Conservation (phyloP, 805 yeast genomes). For the Cyberlindnera bimundalis region DNA sequence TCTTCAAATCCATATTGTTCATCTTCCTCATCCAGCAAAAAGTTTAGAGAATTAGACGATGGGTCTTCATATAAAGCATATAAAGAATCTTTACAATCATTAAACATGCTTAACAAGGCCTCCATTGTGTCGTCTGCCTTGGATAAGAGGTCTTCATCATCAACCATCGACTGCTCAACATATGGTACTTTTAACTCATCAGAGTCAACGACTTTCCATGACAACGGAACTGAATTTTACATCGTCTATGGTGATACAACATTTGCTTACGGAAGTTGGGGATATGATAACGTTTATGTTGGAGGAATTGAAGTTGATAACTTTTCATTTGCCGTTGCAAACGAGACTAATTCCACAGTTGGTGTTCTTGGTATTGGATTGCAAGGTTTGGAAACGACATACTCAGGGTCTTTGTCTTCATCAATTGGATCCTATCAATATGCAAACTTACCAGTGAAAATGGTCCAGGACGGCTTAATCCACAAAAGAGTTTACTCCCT, state of each 20-base stretch:
- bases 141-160: conserved; percentile 9
- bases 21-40: conserved; percentile 9
- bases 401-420: conserved; percentile 29
- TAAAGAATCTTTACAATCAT: neutral
- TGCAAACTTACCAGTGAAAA: conserved; percentile 61
- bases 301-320: conserved; percentile 48
- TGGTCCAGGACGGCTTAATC: conserved; percentile 57
- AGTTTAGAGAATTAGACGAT: conserved; percentile 16
- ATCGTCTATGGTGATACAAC: conserved; percentile 50
- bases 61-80: conserved; percentile 1
- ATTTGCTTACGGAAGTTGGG: conserved; percentile 34
- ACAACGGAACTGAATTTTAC: conserved; percentile 35
- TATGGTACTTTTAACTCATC: conserved; percentile 38
- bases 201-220: conserved; percentile 32
- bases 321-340: conserved; percentile 73
- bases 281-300: conserved; percentile 53
- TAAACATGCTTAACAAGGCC: neutral
- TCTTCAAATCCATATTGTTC: conserved; percentile 46
- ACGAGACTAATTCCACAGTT: conserved; percentile 52
- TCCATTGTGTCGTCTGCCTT: conserved; percentile 4
- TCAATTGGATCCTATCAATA: conserved; percentile 38
- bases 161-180: conserved; percentile 33
- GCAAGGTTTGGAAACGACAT: conserved; percentile 63
- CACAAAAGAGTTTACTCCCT: conserved; percentile 57
- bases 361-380: conserved; percentile 80